Percentiles rank a stretch among this genome's conserved stretches.
These are phyloP conservation scores for Trichomonascus vanleenenianus DNA, from an alignment of 805 yeast genomes.

Conservation along the genomic window DNA sequence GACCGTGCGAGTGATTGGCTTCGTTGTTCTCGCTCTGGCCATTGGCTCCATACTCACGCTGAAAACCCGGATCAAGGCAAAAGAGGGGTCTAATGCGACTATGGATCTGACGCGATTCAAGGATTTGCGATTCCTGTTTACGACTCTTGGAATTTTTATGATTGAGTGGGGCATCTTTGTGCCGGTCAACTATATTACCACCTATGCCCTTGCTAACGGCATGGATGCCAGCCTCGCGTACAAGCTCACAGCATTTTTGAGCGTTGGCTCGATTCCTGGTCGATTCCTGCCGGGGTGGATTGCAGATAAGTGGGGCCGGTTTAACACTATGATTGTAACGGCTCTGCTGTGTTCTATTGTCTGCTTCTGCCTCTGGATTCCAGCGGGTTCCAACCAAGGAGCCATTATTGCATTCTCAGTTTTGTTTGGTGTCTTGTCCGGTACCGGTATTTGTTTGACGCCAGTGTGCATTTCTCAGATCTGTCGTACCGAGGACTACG, in stretches of 20 bases:
- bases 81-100: constrained; percentile 17
- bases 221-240: constrained; percentile 22
- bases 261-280: constrained; percentile 44
- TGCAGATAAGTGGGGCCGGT: constrained; percentile 50
- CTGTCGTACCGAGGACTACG: constrained; percentile 56
- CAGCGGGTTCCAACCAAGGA: constrained; percentile 38
- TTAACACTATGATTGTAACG: constrained; percentile 47
- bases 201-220: constrained; percentile 38
- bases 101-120: constrained; percentile 26
- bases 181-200: constrained; percentile 46
- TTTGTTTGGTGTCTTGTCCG: constrained; percentile 49
- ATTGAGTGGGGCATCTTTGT: constrained; percentile 47
- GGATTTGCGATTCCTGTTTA: constrained; percentile 24
- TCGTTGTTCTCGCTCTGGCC: constrained; percentile 23
- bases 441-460: constrained; percentile 55
- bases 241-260: constrained; percentile 40
- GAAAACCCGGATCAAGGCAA: constrained; percentile 30
- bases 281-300: constrained; percentile 46
- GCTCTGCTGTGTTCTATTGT: constrained; percentile 39
- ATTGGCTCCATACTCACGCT: constrained; percentile 29
- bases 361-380: constrained; percentile 56
- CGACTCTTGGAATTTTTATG: constrained; percentile 26
- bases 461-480: constrained; percentile 66
- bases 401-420: constrained; percentile 46
- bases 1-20: constrained; percentile 47